Conservation (phyloP, 441 rosid species). For the Adansonia madagascariensis region DNA sequence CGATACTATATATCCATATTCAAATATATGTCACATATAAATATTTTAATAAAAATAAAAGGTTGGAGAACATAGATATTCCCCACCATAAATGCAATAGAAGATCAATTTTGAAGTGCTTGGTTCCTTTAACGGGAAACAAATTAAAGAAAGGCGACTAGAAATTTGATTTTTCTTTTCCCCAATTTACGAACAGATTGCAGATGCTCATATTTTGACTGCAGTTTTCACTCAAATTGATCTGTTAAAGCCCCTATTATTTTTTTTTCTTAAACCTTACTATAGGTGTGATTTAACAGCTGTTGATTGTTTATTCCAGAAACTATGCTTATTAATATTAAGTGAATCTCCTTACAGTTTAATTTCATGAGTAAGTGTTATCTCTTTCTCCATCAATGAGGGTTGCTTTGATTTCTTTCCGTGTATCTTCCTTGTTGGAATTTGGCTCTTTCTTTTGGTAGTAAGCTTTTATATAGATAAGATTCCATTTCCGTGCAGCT, state of each 20-base stretch:
- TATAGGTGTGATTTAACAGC: too few relatives aligned
- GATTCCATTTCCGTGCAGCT: constrained; percentile 45
- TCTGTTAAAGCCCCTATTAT: neutral
- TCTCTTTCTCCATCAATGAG: neutral
- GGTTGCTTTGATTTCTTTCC: neutral
- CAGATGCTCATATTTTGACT: neutral
- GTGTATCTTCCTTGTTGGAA: constrained; percentile 18
- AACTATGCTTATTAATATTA: neutral
- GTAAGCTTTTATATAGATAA: constrained; percentile 22
- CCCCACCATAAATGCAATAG: neutral
- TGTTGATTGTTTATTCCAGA: too few relatives aligned
- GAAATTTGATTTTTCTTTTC: too few relatives aligned
- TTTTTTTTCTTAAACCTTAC: too few relatives aligned
- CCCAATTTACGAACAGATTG: neutral
- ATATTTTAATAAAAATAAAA: too few relatives aligned
- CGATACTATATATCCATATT: too few relatives aligned
- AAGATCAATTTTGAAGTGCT: neutral
- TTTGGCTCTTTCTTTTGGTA: constrained; percentile 28
- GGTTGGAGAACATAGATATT: too few relatives aligned
- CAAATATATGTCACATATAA: neutral
- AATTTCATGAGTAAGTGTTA: neutral
- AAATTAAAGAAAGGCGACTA: neutral
- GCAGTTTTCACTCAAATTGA: neutral
- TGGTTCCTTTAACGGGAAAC: neutral
- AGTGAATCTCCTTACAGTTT: neutral